These are phyloP conservation scores for Seiridium unicorne DNA, from an alignment of 2,329 filamentous ascomycete genomes.

Conservation along the genomic window DNA sequence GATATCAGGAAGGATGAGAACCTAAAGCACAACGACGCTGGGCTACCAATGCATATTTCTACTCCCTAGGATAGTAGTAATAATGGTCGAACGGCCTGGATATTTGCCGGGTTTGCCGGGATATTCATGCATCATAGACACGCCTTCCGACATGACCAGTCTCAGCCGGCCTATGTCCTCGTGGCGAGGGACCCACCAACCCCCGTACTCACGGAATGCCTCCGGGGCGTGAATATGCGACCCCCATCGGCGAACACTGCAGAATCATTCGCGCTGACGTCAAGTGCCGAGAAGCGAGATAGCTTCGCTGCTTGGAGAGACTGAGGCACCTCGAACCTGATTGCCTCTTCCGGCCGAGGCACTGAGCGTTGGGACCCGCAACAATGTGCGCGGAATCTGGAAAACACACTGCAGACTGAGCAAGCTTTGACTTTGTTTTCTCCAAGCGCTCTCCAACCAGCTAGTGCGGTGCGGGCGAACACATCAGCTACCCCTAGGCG, in stretches of 20 bases:
- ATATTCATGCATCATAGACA: too few species aligned
- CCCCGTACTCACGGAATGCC: not conserved
- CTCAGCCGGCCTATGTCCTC: not conserved
- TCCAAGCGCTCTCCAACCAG: too few species aligned
- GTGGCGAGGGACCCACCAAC: not conserved
- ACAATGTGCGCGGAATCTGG: too few species aligned
- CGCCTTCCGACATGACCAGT: not conserved
- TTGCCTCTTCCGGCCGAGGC: too few species aligned
- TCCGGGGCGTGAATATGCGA: not conserved
- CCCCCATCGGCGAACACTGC: not conserved
- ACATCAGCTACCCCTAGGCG: too few species aligned
- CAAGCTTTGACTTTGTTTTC: too few species aligned
- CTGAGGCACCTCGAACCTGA: not conserved
- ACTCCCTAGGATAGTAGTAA: not conserved
- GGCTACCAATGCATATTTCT: not conserved
- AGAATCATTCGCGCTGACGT: not conserved
- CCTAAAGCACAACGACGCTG: not conserved
- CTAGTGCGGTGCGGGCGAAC: too few species aligned
- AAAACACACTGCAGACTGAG: too few species aligned
- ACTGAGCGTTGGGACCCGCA: too few species aligned
- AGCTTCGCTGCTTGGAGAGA: not conserved
- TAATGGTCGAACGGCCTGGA: too few species aligned
- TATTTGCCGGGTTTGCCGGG: too few species aligned
- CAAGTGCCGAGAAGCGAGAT: not conserved
- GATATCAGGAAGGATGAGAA: not conserved